Evolutionary conservation across 148 eudicot species (phyloP).

Genomic region (Arctostaphylos glauca): DNA sequence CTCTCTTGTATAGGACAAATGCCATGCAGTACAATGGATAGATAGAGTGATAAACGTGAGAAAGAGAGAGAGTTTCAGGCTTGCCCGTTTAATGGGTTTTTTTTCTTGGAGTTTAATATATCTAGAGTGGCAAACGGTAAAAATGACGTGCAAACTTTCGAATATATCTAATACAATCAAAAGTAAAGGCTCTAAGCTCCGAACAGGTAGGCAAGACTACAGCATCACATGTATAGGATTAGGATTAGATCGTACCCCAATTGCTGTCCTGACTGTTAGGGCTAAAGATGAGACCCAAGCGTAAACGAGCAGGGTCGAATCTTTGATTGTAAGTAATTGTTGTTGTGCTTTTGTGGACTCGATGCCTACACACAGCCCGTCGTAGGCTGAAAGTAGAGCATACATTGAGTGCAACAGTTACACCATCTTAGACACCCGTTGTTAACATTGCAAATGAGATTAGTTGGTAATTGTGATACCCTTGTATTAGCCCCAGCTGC

Average conservation of each 20-base stretch:
- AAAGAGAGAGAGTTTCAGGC: not conserved
- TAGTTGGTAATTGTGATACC: not conserved
- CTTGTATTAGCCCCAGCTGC: not conserved
- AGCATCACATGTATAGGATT: too few relatives aligned
- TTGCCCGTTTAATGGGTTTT: not conserved
- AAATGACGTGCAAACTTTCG: too few relatives aligned
- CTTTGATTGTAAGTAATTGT: not conserved
- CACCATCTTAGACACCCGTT: not conserved
- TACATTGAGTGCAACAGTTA: not conserved
- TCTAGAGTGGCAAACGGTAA: too few relatives aligned
- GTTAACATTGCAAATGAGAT: not conserved
- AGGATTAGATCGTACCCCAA: too few relatives aligned
- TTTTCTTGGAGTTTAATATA: not conserved
- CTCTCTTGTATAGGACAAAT: conserved; percentile 13
- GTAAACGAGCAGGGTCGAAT: not conserved
- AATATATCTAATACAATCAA: too few relatives aligned
- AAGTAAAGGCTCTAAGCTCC: too few relatives aligned
- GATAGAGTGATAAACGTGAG: not conserved
- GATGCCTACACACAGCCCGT: not conserved
- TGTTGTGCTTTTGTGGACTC: not conserved
- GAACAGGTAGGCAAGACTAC: too few relatives aligned
- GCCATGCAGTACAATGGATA: not conserved
- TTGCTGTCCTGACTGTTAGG: not conserved
- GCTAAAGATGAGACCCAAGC: not conserved
- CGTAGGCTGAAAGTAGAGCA: not conserved